Evolutionary conservation across 129 eudicot species (phyloP).

Genomic region (Flaveria linearis): DNA sequence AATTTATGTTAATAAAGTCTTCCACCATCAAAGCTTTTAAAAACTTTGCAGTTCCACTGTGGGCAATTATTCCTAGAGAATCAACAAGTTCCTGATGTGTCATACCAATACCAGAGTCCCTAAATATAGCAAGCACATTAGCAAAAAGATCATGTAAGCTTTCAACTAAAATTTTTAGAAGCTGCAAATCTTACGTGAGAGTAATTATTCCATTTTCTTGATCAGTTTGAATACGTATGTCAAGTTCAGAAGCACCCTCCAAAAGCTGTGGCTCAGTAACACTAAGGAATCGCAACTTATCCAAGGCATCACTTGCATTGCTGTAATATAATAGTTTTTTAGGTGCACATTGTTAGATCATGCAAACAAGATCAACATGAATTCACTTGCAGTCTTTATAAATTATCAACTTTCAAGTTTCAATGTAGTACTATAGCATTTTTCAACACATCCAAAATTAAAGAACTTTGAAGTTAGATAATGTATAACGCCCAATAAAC

Average conservation of each 20-base stretch:
- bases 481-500: too few species aligned
- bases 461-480: not conserved
- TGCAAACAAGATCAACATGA: not conserved
- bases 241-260: conserved; percentile 82
- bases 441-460: not conserved
- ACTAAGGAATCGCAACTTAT: conserved; percentile 91
- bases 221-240: conserved; percentile 86
- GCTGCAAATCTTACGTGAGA: conserved; percentile 57
- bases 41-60: conserved; percentile 98
- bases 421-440: not conserved
- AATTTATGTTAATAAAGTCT: not conserved
- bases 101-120: conserved; percentile 98
- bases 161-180: not conserved
- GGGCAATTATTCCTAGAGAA: conserved; percentile 95
- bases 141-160: not conserved
- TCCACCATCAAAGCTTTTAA: conserved; percentile 80
- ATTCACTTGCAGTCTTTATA: not conserved
- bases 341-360: not conserved
- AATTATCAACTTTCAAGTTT: not conserved
- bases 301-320: conserved; percentile 99
- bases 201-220: conserved; percentile 84
- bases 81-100: conserved; percentile 91
- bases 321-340: conserved; percentile 34
- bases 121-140: conserved; percentile 28
- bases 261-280: conserved; percentile 78